Evolutionary conservation across 352 stramenopile genomes (phyloP).

Genomic region (Globisporangium splendens): DNA sequence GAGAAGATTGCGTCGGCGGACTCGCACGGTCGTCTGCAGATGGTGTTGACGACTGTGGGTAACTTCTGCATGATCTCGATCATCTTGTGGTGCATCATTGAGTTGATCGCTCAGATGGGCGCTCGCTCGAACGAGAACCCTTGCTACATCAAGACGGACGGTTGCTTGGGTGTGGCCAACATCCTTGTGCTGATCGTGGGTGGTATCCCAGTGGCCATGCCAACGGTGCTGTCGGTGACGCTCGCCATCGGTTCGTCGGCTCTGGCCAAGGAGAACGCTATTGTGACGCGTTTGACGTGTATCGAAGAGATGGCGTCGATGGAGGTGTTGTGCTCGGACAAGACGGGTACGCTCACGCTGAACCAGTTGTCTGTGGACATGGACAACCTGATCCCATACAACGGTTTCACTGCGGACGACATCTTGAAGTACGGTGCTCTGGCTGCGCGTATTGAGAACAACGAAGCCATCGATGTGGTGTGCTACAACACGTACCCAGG

Average conservation of each 20-base stretch:
- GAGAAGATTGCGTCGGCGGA: conserved; percentile 73
- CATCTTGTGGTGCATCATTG: conserved; percentile 82
- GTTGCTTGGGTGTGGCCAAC: conserved; percentile 64
- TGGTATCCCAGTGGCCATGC: conserved; percentile 92
- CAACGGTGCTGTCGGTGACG: conserved; percentile 90
- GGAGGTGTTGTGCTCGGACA: conserved; percentile 94
- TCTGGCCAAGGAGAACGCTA: conserved; percentile 88
- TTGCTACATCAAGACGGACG: conserved; percentile 77
- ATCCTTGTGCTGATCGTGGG: conserved; percentile 90
- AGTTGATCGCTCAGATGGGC: conserved; percentile 83
- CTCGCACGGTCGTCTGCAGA: conserved; percentile 82
- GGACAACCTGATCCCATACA: conserved; percentile 80
- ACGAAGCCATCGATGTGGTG: conserved; percentile 71
- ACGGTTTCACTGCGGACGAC: conserved; percentile 49
- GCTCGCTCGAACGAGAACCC: conserved; percentile 68
- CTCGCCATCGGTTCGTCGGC: conserved; percentile 89
- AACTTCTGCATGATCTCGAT: conserved; percentile 89
- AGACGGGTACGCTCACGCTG: conserved; percentile 93
- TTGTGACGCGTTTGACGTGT: conserved; percentile 89
- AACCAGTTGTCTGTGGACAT: conserved; percentile 95
- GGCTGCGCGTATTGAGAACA: conserved; percentile 67
- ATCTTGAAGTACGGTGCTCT: conserved; percentile 64
- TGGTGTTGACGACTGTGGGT: conserved; percentile 92
- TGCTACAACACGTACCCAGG: conserved; percentile 75
- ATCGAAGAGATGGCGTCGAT: conserved; percentile 93